Conservation (phyloP, 805 yeast genomes). For the Lipomyces kockii region DNA sequence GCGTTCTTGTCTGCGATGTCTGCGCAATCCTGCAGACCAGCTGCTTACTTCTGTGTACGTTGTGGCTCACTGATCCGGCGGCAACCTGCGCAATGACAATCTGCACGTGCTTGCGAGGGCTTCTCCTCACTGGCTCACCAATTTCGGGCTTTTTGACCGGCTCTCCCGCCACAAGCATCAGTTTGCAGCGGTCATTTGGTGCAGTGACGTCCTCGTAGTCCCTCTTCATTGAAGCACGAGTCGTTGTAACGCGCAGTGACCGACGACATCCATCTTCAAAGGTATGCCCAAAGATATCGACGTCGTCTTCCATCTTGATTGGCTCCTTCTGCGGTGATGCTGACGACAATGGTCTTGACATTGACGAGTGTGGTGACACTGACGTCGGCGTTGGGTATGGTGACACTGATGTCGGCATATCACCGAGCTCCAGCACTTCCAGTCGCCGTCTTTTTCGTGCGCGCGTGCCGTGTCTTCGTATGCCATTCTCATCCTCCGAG, state of each 20-base stretch:
- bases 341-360: too few relatives aligned
- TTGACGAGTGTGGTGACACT: not conserved
- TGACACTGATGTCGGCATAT: not conserved
- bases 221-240: constrained; percentile 9
- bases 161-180: not conserved
- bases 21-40: not conserved
- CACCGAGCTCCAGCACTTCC: not conserved
- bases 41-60: too few relatives aligned
- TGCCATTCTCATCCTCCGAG: constrained; percentile 9
- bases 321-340: not conserved
- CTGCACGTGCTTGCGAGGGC: not conserved
- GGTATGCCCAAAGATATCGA: not conserved
- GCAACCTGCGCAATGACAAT: not conserved
- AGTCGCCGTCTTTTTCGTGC: constrained; percentile 16
- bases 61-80: not conserved
- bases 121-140: not conserved
- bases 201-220: not conserved
- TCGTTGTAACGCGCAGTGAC: constrained; percentile 6
- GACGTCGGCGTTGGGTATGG: constrained; percentile 5
- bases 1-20: not conserved
- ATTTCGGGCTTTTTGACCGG: not conserved
- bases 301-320: not conserved
- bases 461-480: constrained; percentile 14
- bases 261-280: constrained; percentile 12
- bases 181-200: not conserved